phyloP scores from a whole-genome alignment of 202 grass and related monocot genomes.

The Dendrocalamus latiflorus region DNA sequence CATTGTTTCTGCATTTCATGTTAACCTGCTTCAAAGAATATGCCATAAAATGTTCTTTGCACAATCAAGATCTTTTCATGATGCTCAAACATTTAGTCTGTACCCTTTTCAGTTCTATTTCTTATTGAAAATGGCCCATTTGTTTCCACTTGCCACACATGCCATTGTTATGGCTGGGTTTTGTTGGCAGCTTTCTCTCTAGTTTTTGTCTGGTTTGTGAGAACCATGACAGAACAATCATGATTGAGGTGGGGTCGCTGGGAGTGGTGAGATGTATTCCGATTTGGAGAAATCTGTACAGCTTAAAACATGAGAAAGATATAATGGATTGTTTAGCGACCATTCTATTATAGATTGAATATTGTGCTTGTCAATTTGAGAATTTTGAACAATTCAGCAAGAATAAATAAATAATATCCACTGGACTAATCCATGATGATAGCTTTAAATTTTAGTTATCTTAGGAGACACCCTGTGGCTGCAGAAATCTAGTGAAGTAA shows the following conservation, averaged over 20 bases:
- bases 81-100: no score
- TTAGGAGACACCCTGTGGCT: background rate
- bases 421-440: no score
- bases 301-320: background rate
- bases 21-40: background rate
- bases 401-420: background rate
- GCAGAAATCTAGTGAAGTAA: background rate
- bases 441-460: no score
- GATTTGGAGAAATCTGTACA: background rate
- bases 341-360: background rate
- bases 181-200: no score
- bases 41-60: background rate
- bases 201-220: background rate
- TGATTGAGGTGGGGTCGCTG: background rate
- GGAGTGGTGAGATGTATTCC: background rate
- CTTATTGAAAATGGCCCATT: no score
- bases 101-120: no score
- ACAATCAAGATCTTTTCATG: no score
- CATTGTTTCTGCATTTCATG: background rate
- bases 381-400: background rate
- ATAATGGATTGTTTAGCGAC: background rate
- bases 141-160: no score
- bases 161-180: no score
- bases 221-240: background rate
- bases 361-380: background rate